A percentile compares a stretch with the other conserved stretches of the same genome.
These are phyloP conservation scores for Fusarium subtropicale DNA, from an alignment of 2,329 filamentous ascomycete genomes.

Conservation along the genomic window DNA sequence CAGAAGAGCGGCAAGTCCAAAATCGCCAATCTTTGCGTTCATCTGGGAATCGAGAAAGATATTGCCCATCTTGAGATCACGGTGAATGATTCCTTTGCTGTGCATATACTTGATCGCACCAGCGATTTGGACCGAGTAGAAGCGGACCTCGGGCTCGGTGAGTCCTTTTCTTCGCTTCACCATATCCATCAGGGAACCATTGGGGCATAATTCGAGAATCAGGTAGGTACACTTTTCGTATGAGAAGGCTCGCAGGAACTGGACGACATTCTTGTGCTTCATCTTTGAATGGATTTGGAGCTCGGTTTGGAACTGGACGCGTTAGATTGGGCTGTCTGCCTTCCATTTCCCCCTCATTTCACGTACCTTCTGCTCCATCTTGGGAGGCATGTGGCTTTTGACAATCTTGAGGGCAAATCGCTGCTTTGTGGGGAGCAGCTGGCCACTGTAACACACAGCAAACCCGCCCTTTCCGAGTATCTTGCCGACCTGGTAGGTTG, in stretches of 20 bases:
- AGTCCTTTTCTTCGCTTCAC: constrained; percentile 91
- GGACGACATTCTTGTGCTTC: constrained; percentile 93
- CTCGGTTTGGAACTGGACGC: constrained; percentile 76
- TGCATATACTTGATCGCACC: constrained; percentile 99
- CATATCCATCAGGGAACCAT: constrained; percentile 98
- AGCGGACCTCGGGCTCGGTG: constrained; percentile 92
- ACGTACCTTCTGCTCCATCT: constrained; percentile 84
- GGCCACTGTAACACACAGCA: constrained; percentile 82
- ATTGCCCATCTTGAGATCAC: constrained; percentile 98
- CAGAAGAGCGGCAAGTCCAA: constrained; percentile 90
- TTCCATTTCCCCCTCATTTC: background rate
- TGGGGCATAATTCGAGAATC: constrained; percentile 92
- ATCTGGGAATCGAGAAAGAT: constrained; percentile 94
- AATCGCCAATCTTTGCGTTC: constrained; percentile 98
- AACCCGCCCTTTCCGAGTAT: constrained; percentile 85
- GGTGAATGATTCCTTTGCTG: constrained; percentile 92
- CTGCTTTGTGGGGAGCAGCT: constrained; percentile 73
- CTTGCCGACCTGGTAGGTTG: constrained; percentile 78
- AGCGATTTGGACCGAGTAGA: constrained; percentile 93
- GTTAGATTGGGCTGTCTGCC: constrained; percentile 31
- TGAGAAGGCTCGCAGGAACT: constrained; percentile 93
- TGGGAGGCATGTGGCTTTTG: constrained; percentile 82
- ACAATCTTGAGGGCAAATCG: constrained; percentile 85
- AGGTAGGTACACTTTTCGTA: constrained; percentile 92
- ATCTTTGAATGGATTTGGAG: constrained; percentile 99